Evolutionary conservation across 352 stramenopile genomes (phyloP), one percentile per base, ranked within the genome.

Genomic region (Blastocystis sp.): DNA sequence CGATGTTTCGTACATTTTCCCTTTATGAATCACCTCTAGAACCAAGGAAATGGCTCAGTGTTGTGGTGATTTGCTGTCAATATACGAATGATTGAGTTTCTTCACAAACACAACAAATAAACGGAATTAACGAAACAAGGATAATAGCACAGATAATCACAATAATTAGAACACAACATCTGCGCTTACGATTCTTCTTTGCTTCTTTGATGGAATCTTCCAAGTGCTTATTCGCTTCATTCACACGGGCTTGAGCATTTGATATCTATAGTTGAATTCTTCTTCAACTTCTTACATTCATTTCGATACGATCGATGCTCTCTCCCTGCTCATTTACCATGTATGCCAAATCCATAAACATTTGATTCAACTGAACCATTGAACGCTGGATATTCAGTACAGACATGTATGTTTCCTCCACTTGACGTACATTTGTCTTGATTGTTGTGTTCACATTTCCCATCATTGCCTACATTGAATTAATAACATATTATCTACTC

Each of bases 311-410:
- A n/a, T 86, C 75, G 75, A 86, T 86, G 75, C 35, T 58, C 57
- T 75, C 75, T 21, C 75, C 75, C 61, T 86, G 75, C 61, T 86
- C 75, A 37, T 86, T 75, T 49, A 86, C 75, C 21, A 86, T 21
- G 37, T 42, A 86, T 4, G 75, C 75, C 42, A 86, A n/a, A n/a
- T 86, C 75, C 75, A 86, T 86, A n/a, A 86, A 86, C 75, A 86
- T 86, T 49, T 86, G 75, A 35, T 86, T 86, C 61, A 86, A 43
- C 61, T 86, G 75, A 43, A 86, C 57, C 75, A 86, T 86, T 0
- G 57, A 75, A 43, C 75, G 75, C 61, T 86, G 75, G 39, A 86
- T 86, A 49, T 86, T 71, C 61, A 86, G 75, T 43, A 86, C 61
- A 7, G 57, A 75, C 61, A 75, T 67, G 61, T 86, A 86, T 27